These are phyloP conservation scores for Hypomontagnella monticulosa DNA, from an alignment of 495 filamentous ascomycete genomes.

Conservation along the genomic window DNA sequence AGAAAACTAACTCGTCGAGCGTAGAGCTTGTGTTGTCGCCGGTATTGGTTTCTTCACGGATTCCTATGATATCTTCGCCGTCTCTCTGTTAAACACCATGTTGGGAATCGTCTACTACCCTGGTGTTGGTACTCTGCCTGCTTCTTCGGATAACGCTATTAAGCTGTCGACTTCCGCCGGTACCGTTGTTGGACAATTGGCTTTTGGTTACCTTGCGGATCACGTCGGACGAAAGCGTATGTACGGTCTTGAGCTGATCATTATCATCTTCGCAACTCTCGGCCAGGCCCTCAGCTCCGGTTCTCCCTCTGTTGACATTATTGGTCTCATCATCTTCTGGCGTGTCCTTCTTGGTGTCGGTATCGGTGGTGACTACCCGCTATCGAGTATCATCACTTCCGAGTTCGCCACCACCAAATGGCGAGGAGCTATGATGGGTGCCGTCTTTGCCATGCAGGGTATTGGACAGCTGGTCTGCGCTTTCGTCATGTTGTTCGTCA, in stretches of 20 bases:
- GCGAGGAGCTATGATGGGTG: slow-evolving; percentile 64
- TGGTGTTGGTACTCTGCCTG: slow-evolving; percentile 64
- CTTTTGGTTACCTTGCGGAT: slow-evolving; percentile 84
- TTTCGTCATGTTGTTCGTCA: slow-evolving; percentile 75
- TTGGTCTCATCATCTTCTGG: slow-evolving; percentile 88
- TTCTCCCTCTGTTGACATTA: slow-evolving; percentile 74
- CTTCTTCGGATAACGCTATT: slow-evolving; percentile 78
- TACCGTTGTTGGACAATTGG: slow-evolving; percentile 85
- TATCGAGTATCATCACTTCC: slow-evolving; percentile 85
- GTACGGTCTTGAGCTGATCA: slow-evolving; percentile 88
- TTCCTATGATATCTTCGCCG: slow-evolving; percentile 80
- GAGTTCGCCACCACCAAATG: slow-evolving; percentile 60
- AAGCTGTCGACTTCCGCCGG: slow-evolving; percentile 89
- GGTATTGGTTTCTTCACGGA: slow-evolving; percentile 89
- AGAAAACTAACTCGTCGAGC: slow-evolving; percentile 15
- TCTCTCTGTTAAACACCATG: slow-evolving; percentile 72
- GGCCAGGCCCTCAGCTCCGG: slow-evolving; percentile 76
- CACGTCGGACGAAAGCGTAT: slow-evolving; percentile 81
- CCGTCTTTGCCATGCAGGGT: slow-evolving; percentile 87
- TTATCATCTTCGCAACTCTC: slow-evolving; percentile 87
- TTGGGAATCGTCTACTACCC: slow-evolving; percentile 78
- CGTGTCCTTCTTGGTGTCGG: slow-evolving; percentile 85
- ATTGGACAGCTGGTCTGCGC: slow-evolving; percentile 78
- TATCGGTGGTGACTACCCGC: slow-evolving; percentile 87
- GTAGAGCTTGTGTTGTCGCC: slow-evolving; percentile 76